Conservation (phyloP, 2,329 filamentous ascomycete species). For the Aspergillus glaucus region DNA sequence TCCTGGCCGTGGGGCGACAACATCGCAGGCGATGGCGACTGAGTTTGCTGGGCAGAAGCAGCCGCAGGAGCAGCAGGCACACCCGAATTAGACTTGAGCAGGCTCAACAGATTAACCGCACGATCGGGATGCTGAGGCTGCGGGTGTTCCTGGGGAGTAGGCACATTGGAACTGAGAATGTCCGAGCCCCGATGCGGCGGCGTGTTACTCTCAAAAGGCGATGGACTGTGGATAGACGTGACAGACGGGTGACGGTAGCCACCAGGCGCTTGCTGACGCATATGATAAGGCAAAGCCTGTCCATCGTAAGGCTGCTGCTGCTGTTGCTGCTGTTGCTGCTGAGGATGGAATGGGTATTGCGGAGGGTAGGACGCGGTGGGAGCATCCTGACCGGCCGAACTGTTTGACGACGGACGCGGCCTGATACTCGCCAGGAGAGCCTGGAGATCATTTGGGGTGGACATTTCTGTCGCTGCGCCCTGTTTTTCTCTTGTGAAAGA, state of each 20-base stretch:
- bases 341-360: constrained; percentile 25
- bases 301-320: constrained; percentile 24
- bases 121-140: constrained; percentile 40
- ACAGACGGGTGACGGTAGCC: constrained; percentile 52
- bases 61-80: constrained; percentile 15
- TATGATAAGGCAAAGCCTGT: constrained; percentile 22
- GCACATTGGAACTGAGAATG: constrained; percentile 52
- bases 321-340: constrained; percentile 20
- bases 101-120: constrained; percentile 55
- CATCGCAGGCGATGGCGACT: constrained; percentile 17
- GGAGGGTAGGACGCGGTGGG: constrained; percentile 20
- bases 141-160: constrained; percentile 37
- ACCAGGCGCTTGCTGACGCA: constrained; percentile 20
- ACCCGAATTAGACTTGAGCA: constrained; percentile 58
- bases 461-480: constrained; percentile 35
- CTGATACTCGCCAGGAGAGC: constrained; percentile 42
- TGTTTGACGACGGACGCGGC: constrained; percentile 32
- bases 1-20: constrained; percentile 24
- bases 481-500: background rate
- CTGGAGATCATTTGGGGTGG: constrained; percentile 41
- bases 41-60: constrained; percentile 17
- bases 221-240: constrained; percentile 53
- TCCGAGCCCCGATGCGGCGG: constrained; percentile 53
- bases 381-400: constrained; percentile 24
- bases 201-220: constrained; percentile 38